Conservation (phyloP, 2,329 filamentous ascomycete species). For the Onygenales sp. region DNA sequence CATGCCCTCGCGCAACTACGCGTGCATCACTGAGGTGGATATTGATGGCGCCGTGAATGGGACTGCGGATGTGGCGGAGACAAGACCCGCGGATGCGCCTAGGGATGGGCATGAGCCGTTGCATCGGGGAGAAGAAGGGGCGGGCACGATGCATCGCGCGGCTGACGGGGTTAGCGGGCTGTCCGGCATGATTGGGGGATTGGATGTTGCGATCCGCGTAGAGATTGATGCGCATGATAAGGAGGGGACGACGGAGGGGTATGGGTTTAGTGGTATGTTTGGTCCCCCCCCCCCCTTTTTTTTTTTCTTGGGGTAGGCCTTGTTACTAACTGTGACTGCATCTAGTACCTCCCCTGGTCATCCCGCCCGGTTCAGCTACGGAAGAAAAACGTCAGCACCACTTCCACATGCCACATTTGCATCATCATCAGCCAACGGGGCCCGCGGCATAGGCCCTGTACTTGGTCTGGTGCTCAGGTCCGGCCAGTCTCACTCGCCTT, state of each 20-base stretch:
- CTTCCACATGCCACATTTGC: background rate
- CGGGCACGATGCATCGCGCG: slow-evolving; percentile 69
- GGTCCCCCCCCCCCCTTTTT: background rate
- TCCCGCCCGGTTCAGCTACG: no score
- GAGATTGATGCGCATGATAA: slow-evolving; percentile 37
- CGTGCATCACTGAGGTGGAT: slow-evolving; percentile 49
- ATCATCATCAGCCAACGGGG: no score
- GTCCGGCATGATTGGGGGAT: slow-evolving; percentile 30
- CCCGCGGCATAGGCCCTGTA: no score
- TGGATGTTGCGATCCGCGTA: slow-evolving; percentile 37
- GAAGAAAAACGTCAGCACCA: background rate
- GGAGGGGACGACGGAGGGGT: slow-evolving; percentile 35
- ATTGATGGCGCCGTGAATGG: slow-evolving; percentile 16
- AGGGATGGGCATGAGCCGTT: slow-evolving; percentile 63
- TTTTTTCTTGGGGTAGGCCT: background rate
- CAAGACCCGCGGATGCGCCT: slow-evolving; percentile 21
- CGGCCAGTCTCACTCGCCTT: no score
- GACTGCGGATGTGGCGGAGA: slow-evolving; percentile 4
- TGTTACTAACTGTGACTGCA: background rate
- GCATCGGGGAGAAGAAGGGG: slow-evolving; percentile 65
- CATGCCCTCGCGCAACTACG: slow-evolving; percentile 62
- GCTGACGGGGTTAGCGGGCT: slow-evolving; percentile 40
- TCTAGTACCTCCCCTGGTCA: no score
- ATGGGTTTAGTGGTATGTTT: slow-evolving; percentile 39
- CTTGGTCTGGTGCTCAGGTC: no score